Evolutionary conservation across 179 eudicot genomes (phyloP).

Genomic region (Spinacia oleracea): DNA sequence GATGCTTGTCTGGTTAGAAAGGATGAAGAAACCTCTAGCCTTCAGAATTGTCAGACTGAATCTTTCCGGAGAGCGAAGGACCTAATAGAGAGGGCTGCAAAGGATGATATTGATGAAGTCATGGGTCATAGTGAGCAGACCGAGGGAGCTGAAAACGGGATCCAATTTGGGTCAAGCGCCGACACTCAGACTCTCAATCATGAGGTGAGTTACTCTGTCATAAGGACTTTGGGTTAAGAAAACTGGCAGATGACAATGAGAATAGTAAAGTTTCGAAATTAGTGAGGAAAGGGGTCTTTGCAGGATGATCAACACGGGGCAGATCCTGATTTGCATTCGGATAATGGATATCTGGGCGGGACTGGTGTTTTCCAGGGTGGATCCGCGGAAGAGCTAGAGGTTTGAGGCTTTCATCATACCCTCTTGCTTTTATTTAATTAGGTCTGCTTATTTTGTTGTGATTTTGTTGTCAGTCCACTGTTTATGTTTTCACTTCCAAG

Average conservation of each 20-base stretch:
- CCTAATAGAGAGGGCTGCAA: constrained; percentile 33
- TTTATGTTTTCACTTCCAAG: background rate
- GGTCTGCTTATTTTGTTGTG: background rate
- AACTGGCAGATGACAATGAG: constrained; percentile 31
- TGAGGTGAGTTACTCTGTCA: constrained; percentile 51
- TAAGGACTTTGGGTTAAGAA: constrained; percentile 38
- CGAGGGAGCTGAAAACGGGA: constrained; percentile 24
- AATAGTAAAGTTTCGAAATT: constrained; percentile 36
- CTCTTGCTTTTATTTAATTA: background rate
- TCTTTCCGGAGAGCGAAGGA: constrained; percentile 35
- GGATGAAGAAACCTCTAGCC: constrained; percentile 22
- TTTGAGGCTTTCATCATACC: constrained; percentile 25
- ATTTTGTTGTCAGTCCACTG: background rate
- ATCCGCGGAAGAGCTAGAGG: constrained; percentile 49
- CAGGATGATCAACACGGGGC: constrained; percentile 41
- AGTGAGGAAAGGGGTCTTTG: constrained; percentile 52
- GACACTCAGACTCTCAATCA: constrained; percentile 25
- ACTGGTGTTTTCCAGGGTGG: constrained; percentile 40
- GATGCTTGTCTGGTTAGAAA: constrained; percentile 29
- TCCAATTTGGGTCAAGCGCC: constrained; percentile 26
- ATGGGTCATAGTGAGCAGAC: constrained; percentile 22
- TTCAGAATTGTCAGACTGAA: constrained; percentile 29
- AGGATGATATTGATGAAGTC: constrained; percentile 33
- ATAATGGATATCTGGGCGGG: constrained; percentile 33
- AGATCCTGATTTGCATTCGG: constrained; percentile 31